A percentile compares a stretch with the other conserved stretches of the same genome.
Conservation (phyloP, 139 green algal species). For the Yamagishiella unicocca region DNA sequence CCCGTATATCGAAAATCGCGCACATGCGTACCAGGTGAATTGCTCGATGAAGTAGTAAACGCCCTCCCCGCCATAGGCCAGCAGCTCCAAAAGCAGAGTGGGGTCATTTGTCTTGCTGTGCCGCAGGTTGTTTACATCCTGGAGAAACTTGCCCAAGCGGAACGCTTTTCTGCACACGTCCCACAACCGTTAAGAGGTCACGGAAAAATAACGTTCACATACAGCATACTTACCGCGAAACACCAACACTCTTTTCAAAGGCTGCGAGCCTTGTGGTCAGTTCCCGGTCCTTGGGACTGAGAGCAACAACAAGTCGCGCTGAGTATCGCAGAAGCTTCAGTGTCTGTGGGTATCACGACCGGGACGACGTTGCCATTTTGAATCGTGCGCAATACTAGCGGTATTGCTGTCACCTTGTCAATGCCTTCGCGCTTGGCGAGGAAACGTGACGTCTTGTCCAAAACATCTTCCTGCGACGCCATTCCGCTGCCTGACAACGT, state of each 20-base stretch:
- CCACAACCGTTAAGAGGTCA: not conserved
- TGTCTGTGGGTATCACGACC: too few relatives aligned
- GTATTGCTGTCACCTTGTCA: conserved; percentile 76
- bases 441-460: conserved; percentile 76
- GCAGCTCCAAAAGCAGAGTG: conserved; percentile 68
- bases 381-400: too few relatives aligned
- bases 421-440: conserved; percentile 87
- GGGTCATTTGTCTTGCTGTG: conserved; percentile 58
- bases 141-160: conserved; percentile 88
- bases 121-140: conserved; percentile 77
- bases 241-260: conserved; percentile 78
- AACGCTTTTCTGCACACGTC: conserved; percentile 79
- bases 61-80: conserved; percentile 77
- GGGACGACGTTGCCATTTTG: too few relatives aligned
- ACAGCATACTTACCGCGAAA: conserved; percentile 66
- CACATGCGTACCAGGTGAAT: conserved; percentile 69
- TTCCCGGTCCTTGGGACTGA: conserved; percentile 54
- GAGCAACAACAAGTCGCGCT: conserved; percentile 73
- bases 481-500: too few relatives aligned
- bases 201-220: not conserved
- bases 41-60: conserved; percentile 92
- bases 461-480: conserved; percentile 51
- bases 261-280: conserved; percentile 52
- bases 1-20: too few relatives aligned
- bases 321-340: conserved; percentile 85